Evolutionary conservation across 805 yeast genomes (phyloP).

Genomic region (Lachancea thermotolerans): DNA sequence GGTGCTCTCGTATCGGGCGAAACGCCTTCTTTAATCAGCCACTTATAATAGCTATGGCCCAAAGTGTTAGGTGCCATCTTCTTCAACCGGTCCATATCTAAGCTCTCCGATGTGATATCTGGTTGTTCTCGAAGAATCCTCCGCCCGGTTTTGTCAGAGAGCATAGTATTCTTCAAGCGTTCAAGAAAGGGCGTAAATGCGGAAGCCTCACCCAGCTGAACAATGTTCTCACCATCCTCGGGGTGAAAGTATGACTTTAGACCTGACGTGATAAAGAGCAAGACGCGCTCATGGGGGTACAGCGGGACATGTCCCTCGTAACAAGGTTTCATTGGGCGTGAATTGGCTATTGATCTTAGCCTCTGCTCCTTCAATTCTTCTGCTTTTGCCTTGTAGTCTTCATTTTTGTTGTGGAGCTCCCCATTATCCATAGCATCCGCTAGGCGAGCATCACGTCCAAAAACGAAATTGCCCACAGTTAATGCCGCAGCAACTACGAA

Average conservation of each 20-base stretch:
- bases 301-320: constrained; percentile 81
- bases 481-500: constrained; percentile 5
- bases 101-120: constrained; percentile 64
- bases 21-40: constrained; percentile 83
- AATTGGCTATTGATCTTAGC: constrained; percentile 18
- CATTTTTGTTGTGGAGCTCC: constrained; percentile 26
- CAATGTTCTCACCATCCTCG: constrained; percentile 66
- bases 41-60: constrained; percentile 71
- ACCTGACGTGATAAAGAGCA: constrained; percentile 67
- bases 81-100: constrained; percentile 56
- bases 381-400: constrained; percentile 33
- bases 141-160: constrained; percentile 69
- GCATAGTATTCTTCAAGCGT: constrained; percentile 63
- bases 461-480: constrained; percentile 19
- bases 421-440: constrained; percentile 51
- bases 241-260: constrained; percentile 73
- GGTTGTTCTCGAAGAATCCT: constrained; percentile 74
- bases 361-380: constrained; percentile 29
- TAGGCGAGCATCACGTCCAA: constrained; percentile 41
- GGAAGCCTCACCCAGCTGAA: constrained; percentile 84
- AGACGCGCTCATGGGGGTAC: constrained; percentile 49
- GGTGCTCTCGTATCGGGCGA: constrained; percentile 91
- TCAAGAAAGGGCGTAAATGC: constrained; percentile 65
- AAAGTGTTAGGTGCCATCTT: constrained; percentile 59
- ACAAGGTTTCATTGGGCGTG: constrained; percentile 29